Evolutionary conservation across 805 yeast species (phyloP).

Genomic region (Ogataea wickerhamii): DNA sequence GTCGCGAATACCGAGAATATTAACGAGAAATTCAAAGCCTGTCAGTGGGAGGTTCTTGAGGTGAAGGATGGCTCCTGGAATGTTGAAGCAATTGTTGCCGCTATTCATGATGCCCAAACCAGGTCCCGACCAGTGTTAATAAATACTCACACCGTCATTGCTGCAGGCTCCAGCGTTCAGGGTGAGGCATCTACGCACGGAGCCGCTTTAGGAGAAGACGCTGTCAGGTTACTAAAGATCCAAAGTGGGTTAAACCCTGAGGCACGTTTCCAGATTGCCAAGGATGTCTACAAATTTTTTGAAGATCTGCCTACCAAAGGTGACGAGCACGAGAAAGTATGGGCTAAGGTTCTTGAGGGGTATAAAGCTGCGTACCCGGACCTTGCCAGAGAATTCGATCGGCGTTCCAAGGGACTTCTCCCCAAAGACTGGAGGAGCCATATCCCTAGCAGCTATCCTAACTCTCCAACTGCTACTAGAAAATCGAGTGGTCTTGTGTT

Average conservation of each 20-base stretch:
- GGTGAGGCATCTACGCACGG: slow-evolving; percentile 96
- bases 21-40: slow-evolving; percentile 74
- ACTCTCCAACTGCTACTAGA: slow-evolving; percentile 85
- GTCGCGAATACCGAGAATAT: slow-evolving; percentile 95
- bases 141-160: slow-evolving; percentile 86
- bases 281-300: slow-evolving; percentile 75
- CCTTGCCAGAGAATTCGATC: slow-evolving; percentile 68
- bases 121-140: slow-evolving; percentile 76
- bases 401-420: slow-evolving; percentile 72
- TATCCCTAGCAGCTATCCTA: slow-evolving; percentile 81
- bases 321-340: slow-evolving; percentile 61
- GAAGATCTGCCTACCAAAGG: slow-evolving; percentile 54
- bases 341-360: slow-evolving; percentile 59
- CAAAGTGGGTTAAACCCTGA: slow-evolving; percentile 84
- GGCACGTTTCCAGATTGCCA: slow-evolving; percentile 71
- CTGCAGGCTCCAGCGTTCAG: slow-evolving; percentile 78
- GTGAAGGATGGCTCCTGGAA: slow-evolving; percentile 80
- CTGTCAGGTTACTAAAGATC: slow-evolving; percentile 77
- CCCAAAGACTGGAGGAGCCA: slow-evolving; percentile 79
- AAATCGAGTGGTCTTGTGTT: slow-evolving; percentile 84
- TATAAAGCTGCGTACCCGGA: slow-evolving; percentile 71
- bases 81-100: slow-evolving; percentile 63
- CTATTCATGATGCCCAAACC: slow-evolving; percentile 76
- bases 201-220: slow-evolving; percentile 90
- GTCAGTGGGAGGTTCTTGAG: slow-evolving; percentile 86